Base-by-base conservation (phyloP, 306 rosid species). In the Dryas drummondii region DNA sequence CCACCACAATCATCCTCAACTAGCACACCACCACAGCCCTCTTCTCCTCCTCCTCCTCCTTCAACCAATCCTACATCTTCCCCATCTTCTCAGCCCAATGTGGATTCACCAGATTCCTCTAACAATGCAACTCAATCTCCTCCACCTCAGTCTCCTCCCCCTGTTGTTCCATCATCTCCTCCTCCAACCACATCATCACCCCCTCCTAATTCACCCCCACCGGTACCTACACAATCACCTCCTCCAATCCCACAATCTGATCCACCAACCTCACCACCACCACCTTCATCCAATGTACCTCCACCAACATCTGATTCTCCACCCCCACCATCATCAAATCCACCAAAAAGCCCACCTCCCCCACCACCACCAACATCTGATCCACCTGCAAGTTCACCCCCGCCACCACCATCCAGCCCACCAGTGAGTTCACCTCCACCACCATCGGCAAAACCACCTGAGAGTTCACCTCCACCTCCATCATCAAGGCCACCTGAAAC, bases 131-230 rank as follows among this genome's bases (percentile, higher is more conserved):
- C 85, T 60, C 78, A 76, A 57, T 72, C 89, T 7, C 86, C 89
- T 40, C 81, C 86, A 1, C 89, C 85, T 60, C 78, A 76, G 52
- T 72, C 89, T 5, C 86, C 89, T 40, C 81, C 86, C 1, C 89
- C 89, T 48, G 74, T 56, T 7, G 68, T 76, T 6, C 65, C 70
- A 4, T 53, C 79, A 22, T 66, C 81, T 53, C 84, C 90, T 49
- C 83, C 83, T 19, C 64, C 83, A 66, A 32, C 77, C 55, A 46
- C 73, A n/a, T 47, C 73, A 40, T n/a, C 61, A 14, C 41, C 81
- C 5, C 81, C 82, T 11, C 73, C 76, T 12, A 26, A 2, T 47
- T 14, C 74, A 9, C 12, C 22, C 22, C 22, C 22, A 22, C 22
- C 22, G 22, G 22, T 22, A 27, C 53, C 80, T 2, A 51, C 17